Evolutionary conservation across 257 asterid genomes (phyloP), one percentile per base, ranked within the genome.

Genomic region (Plantago ovata): DNA sequence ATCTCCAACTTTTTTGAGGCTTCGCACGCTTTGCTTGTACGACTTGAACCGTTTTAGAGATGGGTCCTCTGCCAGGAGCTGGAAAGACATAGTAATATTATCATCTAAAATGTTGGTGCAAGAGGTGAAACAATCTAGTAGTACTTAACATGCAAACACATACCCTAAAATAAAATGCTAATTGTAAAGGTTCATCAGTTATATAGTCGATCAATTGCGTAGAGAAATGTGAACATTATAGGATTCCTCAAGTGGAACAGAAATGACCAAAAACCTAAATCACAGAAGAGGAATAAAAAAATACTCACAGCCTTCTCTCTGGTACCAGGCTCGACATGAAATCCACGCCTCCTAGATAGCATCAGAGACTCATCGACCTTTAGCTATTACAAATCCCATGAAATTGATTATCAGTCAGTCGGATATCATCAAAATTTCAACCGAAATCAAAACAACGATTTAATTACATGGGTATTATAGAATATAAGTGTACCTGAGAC

Each of bases 281-380:
- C 11, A 36, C 8, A 18, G 22, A 60, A 23, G 42, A 41, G 54
- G 33, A 4, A 39, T 18, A 47, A 54, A 68, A n/a, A n/a, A 51
- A 32, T 53, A 73, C 96, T 78, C 70, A 89, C 96, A 53, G 94
- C 95, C 71, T 83, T 89, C 87, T 89, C 96, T 33, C 96, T 94
- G 70, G 88, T 71, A 63, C 91, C 96, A 9, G 86, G 86, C 78
- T 86, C 91, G 48, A 83, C 81, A 59, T 89, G 95, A 68, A 83
- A 72, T 14, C 87, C 85, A 42, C 94, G 94, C 72, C 79, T 64
- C n/a, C n/a, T n/a, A 16, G 84, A 74, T 9, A 68, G 67, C 56
- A 67, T 40, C 67, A 58, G 43, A 5, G 86, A 59, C 48, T 79
- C 86, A 50, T 54, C 67, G 23, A 65, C 60, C 36, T 72, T 81